Evolutionary conservation across 495 filamentous ascomycete species (phyloP), one percentile per base, ranked within the genome.

Genomic region (Podospora comata): DNA sequence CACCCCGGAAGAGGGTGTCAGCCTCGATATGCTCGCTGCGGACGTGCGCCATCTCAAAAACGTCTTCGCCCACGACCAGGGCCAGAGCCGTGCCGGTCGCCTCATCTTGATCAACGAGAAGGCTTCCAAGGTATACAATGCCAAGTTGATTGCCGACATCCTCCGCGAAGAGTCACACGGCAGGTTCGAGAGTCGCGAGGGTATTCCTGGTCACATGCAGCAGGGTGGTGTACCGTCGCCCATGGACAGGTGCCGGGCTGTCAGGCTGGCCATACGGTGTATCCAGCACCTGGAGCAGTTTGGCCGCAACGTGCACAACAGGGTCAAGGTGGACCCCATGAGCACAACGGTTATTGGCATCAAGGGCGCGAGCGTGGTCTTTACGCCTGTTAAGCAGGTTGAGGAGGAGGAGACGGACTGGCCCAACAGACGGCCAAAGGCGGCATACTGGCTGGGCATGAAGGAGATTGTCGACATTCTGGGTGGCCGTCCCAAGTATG

Each of bases 181-280:
- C 62, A 86, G 92, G 0, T 99, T 98, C 70, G 96, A 99, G 75
- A 91, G 91, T n/a, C 89, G 94, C 62, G 90, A 92, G 73, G 93
- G 92, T 54, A 92, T 98, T 53, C 96, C 96, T 0, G 96, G 96
- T 23, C 95, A 99, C 79, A 95, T 97, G 72, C 95, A 97, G 78
- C 94, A 99, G 79, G 95, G 95, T 73, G 93, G 93, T 54, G 92
- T 90, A 26, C 96, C 96, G 0, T 94, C 92, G 1, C 88, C 94
- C 5, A 97, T 98, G 94, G 96, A 99, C 78, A 89, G 96, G 66
- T 92, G 94, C 60, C 89, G 96, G 66, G 95, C 96, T 2, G 88
- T 97, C 11, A 87, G 96, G 60, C 87, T 99, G 73, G 92, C 94
- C 18, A 94, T 98, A 74, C 91, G 90, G 76, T 94, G 91, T 75